Percentiles rank a stretch among this genome's conserved stretches.
These are phyloP conservation scores for Naematelia aurantialba DNA, from an alignment of 768 basidiomycete genomes.

Conservation along the genomic window DNA sequence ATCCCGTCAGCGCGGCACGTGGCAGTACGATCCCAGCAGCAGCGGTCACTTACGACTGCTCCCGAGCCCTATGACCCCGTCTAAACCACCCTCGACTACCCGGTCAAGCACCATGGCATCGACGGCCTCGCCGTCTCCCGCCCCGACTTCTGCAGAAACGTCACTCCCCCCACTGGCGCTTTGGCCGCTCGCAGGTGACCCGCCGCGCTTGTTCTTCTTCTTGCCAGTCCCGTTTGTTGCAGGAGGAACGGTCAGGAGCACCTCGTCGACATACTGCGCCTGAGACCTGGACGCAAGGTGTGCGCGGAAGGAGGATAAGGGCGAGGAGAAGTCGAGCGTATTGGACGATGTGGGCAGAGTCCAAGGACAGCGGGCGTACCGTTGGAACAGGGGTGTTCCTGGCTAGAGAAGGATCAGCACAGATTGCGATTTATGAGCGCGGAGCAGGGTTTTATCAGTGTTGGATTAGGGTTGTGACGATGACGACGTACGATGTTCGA, in stretches of 20 bases:
- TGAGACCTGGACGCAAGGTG: slow-evolving; percentile 7
- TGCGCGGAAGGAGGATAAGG: slow-evolving; percentile 20
- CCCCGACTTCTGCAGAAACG: not conserved
- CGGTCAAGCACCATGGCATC: slow-evolving; percentile 49
- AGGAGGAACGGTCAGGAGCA: slow-evolving; percentile 13
- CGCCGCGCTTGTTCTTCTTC: slow-evolving; percentile 23
- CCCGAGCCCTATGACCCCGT: slow-evolving; percentile 35
- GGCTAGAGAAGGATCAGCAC: slow-evolving; percentile 56
- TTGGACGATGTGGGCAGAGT: slow-evolving; percentile 55
- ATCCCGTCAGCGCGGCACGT: not conserved
- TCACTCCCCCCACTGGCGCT: not conserved
- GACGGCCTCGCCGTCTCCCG: slow-evolving; percentile 51
- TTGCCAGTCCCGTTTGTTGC: slow-evolving; percentile 58
- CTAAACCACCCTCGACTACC: slow-evolving; percentile 39
- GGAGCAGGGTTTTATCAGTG: not conserved
- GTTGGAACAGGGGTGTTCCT: slow-evolving; percentile 81
- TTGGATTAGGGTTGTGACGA: not conserved
- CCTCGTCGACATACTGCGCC: slow-evolving; percentile 10
- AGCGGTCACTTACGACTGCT: slow-evolving; percentile 31
- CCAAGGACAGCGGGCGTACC: slow-evolving; percentile 89
- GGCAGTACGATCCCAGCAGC: not conserved
- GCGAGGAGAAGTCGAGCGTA: slow-evolving; percentile 15
- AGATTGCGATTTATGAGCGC: not conserved
- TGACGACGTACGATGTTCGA: slow-evolving; percentile 72
- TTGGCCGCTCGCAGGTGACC: slow-evolving; percentile 12